Evolutionary conservation across 495 filamentous ascomycete genomes (phyloP).

Genomic region (Ramalina intermedia): DNA sequence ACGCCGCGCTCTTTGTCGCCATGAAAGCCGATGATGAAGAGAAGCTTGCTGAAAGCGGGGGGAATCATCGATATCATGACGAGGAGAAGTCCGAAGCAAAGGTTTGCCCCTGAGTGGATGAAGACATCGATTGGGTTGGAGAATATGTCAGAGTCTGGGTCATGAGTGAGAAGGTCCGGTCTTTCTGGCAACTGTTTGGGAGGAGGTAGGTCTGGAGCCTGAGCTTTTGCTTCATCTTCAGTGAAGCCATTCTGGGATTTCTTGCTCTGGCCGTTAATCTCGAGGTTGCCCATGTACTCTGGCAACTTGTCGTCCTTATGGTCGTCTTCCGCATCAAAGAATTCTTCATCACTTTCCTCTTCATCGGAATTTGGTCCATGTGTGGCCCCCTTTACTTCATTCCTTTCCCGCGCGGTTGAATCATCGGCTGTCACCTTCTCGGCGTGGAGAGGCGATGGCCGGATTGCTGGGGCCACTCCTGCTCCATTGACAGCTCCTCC

Average conservation of each 20-base stretch:
- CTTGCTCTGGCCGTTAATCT: slow-evolving; percentile 14
- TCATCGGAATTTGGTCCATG: slow-evolving; percentile 12
- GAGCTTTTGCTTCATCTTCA: slow-evolving; percentile 6
- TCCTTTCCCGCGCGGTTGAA: not conserved
- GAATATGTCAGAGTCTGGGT: slow-evolving; percentile 43
- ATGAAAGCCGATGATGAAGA: slow-evolving; percentile 81
- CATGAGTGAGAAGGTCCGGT: slow-evolving; percentile 26
- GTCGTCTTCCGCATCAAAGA: slow-evolving; percentile 30
- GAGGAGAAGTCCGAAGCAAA: slow-evolving; percentile 78
- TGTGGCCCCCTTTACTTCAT: not conserved
- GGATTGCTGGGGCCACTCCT: not conserved
- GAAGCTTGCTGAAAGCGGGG: slow-evolving; percentile 68
- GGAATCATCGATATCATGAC: slow-evolving; percentile 83
- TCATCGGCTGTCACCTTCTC: not conserved
- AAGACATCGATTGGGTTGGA: slow-evolving; percentile 66
- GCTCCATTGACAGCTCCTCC: slow-evolving; percentile 11
- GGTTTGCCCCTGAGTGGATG: slow-evolving; percentile 71
- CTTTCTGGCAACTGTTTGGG: slow-evolving; percentile 13
- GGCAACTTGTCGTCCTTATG: slow-evolving; percentile 8
- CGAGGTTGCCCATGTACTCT: slow-evolving; percentile 23
- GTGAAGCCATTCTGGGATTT: slow-evolving; percentile 23
- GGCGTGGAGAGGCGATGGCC: no score
- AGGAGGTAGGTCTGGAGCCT: slow-evolving; percentile 4
- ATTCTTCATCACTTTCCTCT: slow-evolving; percentile 27
- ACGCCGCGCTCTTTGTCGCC: slow-evolving; percentile 79